These are phyloP conservation scores for Pyricularia grisea DNA, from an alignment of 2,329 filamentous ascomycete genomes.

Conservation along the genomic window DNA sequence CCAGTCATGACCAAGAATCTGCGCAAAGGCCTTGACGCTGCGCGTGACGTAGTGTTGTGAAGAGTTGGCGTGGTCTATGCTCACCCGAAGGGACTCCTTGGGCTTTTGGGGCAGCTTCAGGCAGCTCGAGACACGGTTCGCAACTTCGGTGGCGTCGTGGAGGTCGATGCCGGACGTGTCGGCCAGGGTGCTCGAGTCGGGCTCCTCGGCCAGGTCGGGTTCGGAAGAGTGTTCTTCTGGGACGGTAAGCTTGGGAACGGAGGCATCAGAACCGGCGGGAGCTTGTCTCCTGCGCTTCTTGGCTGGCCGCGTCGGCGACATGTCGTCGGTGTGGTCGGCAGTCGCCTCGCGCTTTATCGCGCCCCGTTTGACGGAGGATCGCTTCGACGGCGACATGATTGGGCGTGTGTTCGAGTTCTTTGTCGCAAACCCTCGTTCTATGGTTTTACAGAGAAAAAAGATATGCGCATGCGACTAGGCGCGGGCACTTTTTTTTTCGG, in stretches of 20 bases:
- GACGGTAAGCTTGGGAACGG: conserved; percentile 27
- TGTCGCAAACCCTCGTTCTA: not conserved
- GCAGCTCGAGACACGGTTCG: conserved; percentile 45
- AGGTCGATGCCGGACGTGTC: conserved; percentile 27
- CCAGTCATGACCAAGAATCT: conserved; percentile 75
- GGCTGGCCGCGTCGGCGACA: conserved; percentile 51
- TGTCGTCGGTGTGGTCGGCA: conserved; percentile 28
- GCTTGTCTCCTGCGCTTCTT: conserved; percentile 55
- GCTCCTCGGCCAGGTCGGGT: conserved; percentile 32
- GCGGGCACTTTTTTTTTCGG: not conserved
- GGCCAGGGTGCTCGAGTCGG: conserved; percentile 31
- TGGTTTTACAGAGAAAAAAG: not conserved
- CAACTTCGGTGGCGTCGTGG: conserved; percentile 45
- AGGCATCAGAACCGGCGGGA: conserved; percentile 10
- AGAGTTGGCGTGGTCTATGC: conserved; percentile 52
- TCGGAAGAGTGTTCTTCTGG: conserved; percentile 22
- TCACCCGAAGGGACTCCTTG: conserved; percentile 42
- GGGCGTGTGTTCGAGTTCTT: not conserved
- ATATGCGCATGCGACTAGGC: not conserved
- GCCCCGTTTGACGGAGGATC: conserved; percentile 2
- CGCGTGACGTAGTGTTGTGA: conserved; percentile 53
- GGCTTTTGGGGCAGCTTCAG: conserved; percentile 28
- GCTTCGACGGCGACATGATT: conserved; percentile 3
- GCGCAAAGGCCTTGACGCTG: conserved; percentile 67
- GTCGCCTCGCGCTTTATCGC: conserved; percentile 12